Percentiles rank a stretch among this genome's conserved stretches.
Conservation (phyloP, 148 eudicot genomes). For the Rhododendron williamsianum region DNA sequence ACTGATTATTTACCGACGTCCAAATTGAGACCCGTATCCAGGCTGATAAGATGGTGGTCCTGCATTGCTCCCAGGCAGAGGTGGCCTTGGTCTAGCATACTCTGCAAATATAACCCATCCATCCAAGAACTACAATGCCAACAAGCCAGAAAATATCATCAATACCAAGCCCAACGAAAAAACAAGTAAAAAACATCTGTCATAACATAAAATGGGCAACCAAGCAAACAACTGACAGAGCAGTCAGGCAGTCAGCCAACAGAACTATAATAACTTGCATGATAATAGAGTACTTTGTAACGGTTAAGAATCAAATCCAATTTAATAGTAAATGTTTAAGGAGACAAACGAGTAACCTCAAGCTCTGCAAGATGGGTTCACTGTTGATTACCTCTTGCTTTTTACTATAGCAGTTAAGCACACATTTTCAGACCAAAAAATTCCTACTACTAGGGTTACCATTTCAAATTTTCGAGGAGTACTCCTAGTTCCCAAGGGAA, state of each 20-base stretch:
- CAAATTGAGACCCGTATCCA: slow-evolving; percentile 15
- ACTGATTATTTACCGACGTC: not conserved
- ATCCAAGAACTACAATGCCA: slow-evolving; percentile 60
- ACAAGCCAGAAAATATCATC: not conserved
- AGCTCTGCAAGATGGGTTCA: not conserved
- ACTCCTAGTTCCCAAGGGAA: not conserved
- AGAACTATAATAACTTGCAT: not conserved
- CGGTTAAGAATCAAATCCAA: not conserved
- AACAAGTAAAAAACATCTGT: not conserved
- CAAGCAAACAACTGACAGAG: not conserved
- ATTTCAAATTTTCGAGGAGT: not conserved
- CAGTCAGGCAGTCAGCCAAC: not conserved
- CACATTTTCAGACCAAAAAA: not conserved
- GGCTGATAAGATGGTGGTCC: not conserved
- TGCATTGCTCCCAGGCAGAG: slow-evolving; percentile 25
- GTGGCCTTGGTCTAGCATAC: slow-evolving; percentile 59
- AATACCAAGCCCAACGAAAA: not conserved
- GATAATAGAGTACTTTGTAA: not conserved
- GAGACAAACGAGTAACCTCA: not conserved
- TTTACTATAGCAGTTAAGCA: not conserved
- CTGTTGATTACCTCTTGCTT: not conserved
- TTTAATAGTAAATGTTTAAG: not conserved
- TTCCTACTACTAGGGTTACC: not conserved
- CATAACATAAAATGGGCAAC: not conserved
- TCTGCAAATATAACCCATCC: slow-evolving; percentile 97